phyloP scores from a whole-genome alignment of 2,329 filamentous ascomycete species.

The Penicillium verrucosum region DNA sequence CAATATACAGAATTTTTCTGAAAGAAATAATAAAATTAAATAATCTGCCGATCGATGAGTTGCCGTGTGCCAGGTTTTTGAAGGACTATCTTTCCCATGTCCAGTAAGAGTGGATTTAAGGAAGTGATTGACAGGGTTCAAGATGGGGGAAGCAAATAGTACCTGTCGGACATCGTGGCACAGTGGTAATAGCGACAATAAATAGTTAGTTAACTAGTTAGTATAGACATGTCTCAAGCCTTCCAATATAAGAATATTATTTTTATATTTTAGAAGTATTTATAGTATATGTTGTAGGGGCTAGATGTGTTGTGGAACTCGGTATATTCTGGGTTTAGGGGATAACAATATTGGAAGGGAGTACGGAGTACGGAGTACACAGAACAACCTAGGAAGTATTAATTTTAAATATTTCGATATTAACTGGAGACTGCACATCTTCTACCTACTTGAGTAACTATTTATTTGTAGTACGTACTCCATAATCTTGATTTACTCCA shows the following conservation, averaged over 20 bases:
- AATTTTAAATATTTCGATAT: not conserved
- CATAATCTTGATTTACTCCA: not conserved
- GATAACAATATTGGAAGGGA: not conserved
- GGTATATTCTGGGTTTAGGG: not conserved
- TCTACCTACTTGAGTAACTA: not conserved
- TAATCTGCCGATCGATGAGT: constrained; percentile 1
- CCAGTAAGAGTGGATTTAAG: not conserved
- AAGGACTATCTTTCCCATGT: not conserved
- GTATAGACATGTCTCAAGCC: constrained; percentile 5
- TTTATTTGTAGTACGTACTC: not conserved
- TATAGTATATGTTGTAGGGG: not conserved
- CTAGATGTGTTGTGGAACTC: not conserved
- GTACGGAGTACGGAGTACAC: not conserved
- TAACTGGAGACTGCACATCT: not conserved
- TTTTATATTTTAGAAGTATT: not conserved
- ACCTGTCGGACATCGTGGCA: not conserved
- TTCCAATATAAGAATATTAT: not conserved
- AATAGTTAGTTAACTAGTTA: not conserved
- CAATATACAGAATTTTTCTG: not conserved
- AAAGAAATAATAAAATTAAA: not conserved
- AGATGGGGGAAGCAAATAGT: not conserved
- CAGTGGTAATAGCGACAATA: not conserved
- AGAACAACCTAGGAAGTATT: no score
- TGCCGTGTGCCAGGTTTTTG: not conserved
- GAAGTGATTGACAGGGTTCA: constrained; percentile 10